These are phyloP conservation scores for Sclerotinia spermophila DNA, from an alignment of 2,329 filamentous ascomycete genomes.

Conservation along the genomic window DNA sequence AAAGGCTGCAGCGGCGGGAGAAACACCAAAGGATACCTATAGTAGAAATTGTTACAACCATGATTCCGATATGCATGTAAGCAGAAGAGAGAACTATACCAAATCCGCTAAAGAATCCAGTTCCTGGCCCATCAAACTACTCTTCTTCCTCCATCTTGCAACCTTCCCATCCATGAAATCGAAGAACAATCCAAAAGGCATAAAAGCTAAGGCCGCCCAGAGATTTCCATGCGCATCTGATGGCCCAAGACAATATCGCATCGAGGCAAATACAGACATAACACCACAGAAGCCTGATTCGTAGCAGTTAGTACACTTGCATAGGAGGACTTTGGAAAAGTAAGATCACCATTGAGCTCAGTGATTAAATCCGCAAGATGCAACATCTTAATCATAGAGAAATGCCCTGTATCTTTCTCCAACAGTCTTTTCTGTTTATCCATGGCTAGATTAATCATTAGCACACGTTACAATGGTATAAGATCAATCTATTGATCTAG, in stretches of 20 bases:
- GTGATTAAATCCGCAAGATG: constrained; percentile 83
- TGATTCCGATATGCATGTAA: background rate
- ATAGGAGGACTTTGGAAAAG: constrained; percentile 19
- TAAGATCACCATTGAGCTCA: constrained; percentile 65
- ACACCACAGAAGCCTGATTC: constrained; percentile 73
- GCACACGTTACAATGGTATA: constrained; percentile 21
- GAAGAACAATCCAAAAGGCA: constrained; percentile 93
- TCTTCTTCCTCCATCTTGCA: constrained; percentile 94
- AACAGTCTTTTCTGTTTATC: constrained; percentile 77
- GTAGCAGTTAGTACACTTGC: background rate
- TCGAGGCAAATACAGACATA: constrained; percentile 92
- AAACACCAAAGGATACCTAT: constrained; percentile 94
- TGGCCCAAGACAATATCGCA: constrained; percentile 84
- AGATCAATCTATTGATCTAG: background rate
- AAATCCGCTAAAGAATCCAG: constrained; percentile 92
- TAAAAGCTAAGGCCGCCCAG: constrained; percentile 79
- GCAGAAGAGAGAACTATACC: constrained; percentile 47
- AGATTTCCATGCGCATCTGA: constrained; percentile 63
- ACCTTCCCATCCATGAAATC: constrained; percentile 98
- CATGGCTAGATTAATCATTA: constrained; percentile 45
- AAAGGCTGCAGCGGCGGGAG: constrained; percentile 84
- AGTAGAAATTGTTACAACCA: constrained; percentile 1
- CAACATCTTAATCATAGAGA: constrained; percentile 64
- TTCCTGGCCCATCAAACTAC: constrained; percentile 96
- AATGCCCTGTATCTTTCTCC: constrained; percentile 67